Conservation (phyloP, 2,329 filamentous ascomycete species). For the Talaromyces rugulosus region DNA sequence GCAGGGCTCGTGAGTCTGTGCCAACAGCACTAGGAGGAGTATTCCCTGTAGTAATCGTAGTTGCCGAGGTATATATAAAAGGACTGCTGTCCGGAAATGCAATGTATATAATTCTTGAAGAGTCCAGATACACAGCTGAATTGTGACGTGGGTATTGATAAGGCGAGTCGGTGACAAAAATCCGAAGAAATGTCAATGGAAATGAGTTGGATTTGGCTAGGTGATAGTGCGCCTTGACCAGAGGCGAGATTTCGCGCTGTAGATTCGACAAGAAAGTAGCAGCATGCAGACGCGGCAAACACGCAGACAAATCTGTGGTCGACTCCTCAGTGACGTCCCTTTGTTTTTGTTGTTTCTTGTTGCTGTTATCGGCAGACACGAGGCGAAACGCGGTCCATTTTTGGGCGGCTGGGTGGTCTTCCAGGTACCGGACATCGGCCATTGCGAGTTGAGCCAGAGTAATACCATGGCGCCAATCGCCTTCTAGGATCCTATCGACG, state of each 20-base stretch:
- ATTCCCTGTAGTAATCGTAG: constrained; percentile 34
- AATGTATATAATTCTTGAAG: constrained; percentile 69
- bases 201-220: constrained; percentile 64
- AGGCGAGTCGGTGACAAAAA: constrained; percentile 75
- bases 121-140: constrained; percentile 47
- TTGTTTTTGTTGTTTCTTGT: constrained; percentile 15
- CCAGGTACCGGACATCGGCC: constrained; percentile 50
- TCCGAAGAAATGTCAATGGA: constrained; percentile 68
- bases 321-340: background rate
- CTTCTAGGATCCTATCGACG: constrained; percentile 53
- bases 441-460: constrained; percentile 54
- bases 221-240: constrained; percentile 80
- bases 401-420: constrained; percentile 48
- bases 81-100: constrained; percentile 79
- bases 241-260: constrained; percentile 67
- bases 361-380: constrained; percentile 20
- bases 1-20: constrained; percentile 59
- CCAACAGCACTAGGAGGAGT: background rate
- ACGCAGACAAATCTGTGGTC: constrained; percentile 31
- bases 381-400: constrained; percentile 54
- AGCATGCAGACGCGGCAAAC: constrained; percentile 69
- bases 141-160: constrained; percentile 57
- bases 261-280: constrained; percentile 74
- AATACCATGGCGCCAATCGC: constrained; percentile 54
- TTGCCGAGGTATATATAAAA: constrained; percentile 60